Evolutionary conservation across 805 yeast genomes (phyloP).

Genomic region (Ogataea philodendri): DNA sequence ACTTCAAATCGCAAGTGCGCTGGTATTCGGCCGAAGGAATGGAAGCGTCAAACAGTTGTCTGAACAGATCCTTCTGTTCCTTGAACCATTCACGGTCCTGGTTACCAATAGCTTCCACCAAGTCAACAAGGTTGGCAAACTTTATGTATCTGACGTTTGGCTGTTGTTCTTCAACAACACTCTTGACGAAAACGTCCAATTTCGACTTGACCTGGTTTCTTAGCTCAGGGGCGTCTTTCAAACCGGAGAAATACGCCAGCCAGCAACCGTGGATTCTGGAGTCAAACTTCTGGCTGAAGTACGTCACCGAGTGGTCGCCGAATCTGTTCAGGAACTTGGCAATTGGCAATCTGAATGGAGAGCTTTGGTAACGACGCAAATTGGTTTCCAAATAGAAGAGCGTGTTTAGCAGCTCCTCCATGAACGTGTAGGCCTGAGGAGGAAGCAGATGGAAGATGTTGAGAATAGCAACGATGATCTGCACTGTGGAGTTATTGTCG

Average conservation of each 20-base stretch:
- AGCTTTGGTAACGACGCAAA: conserved; percentile 75
- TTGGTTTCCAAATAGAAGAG: conserved; percentile 77
- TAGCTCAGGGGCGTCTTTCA: conserved; percentile 54
- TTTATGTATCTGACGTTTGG: conserved; percentile 57
- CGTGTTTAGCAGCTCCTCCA: conserved; percentile 80
- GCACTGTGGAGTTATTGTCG: conserved; percentile 75
- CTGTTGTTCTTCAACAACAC: conserved; percentile 45
- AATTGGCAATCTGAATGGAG: conserved; percentile 91
- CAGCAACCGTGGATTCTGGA: conserved; percentile 64
- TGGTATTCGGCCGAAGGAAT: conserved; percentile 44
- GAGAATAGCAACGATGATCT: conserved; percentile 83
- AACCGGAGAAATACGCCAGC: conserved; percentile 62
- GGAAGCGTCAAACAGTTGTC: conserved; percentile 42
- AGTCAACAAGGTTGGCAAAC: conserved; percentile 71
- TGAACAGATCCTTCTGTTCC: conserved; percentile 45
- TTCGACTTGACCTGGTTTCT: conserved; percentile 55
- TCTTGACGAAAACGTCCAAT: conserved; percentile 46
- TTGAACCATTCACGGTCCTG: conserved; percentile 54
- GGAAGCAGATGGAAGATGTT: conserved; percentile 92
- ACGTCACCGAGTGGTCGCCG: conserved; percentile 68
- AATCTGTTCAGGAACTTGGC: conserved; percentile 84
- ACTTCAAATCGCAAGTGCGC: conserved; percentile 43
- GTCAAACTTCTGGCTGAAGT: conserved; percentile 63
- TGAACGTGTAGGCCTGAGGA: conserved; percentile 84
- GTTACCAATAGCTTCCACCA: conserved; percentile 51